These are phyloP conservation scores for Hypoxylon crocopeplum DNA, from an alignment of 495 filamentous ascomycete genomes.

Conservation along the genomic window DNA sequence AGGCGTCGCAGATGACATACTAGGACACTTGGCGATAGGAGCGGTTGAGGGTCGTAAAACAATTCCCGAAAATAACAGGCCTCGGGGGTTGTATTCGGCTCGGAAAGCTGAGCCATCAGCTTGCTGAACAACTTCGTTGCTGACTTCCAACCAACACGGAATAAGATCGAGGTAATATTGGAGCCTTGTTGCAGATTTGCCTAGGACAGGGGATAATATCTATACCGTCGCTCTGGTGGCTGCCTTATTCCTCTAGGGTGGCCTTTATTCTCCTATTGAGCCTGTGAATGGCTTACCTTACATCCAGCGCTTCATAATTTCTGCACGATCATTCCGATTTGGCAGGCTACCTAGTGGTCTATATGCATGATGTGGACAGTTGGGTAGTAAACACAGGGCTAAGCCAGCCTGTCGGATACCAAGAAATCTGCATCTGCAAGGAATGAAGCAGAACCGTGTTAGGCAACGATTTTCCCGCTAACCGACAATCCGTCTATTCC, in stretches of 20 bases:
- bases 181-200: slow-evolving; percentile 17
- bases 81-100: too few species aligned
- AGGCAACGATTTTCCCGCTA: slow-evolving; percentile 16
- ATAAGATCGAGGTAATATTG: slow-evolving; percentile 6
- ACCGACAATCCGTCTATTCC: slow-evolving; percentile 15
- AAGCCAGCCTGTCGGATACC: background rate
- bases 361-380: slow-evolving; percentile 12
- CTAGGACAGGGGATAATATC: slow-evolving; percentile 8
- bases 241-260: background rate
- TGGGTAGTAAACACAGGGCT: slow-evolving; percentile 21
- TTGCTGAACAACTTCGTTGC: slow-evolving; percentile 4
- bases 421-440: slow-evolving; percentile 25
- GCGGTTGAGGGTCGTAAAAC: slow-evolving; percentile 1
- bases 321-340: slow-evolving; percentile 14
- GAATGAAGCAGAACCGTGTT: slow-evolving; percentile 17
- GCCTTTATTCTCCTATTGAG: background rate
- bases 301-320: slow-evolving; percentile 2
- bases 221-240: too few species aligned
- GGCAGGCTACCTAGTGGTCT: slow-evolving; percentile 5
- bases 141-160: slow-evolving; percentile 19
- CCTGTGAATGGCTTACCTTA: slow-evolving; percentile 6
- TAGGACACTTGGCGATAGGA: slow-evolving; percentile 21
- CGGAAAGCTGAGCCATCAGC: slow-evolving; percentile 7
- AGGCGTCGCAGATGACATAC: too few species aligned
- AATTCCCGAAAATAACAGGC: too few species aligned